Conservation (phyloP, 139 green algal genomes). For the Nannochloris sp. region DNA sequence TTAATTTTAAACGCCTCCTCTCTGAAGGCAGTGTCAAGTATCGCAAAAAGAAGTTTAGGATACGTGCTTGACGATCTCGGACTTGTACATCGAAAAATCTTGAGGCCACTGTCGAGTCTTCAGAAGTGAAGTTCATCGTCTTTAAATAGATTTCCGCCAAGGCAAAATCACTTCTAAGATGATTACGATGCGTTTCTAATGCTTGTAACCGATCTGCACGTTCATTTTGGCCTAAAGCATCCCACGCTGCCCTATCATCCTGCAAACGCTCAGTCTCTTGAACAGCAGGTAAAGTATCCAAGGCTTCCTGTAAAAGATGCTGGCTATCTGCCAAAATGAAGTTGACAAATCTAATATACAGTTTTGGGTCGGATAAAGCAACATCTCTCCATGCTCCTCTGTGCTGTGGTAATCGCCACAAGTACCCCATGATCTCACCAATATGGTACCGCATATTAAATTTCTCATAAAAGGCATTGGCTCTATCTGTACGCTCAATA, state of each 20-base stretch:
- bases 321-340: constrained; percentile 90
- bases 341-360: constrained; percentile 74
- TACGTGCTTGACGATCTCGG: constrained; percentile 64
- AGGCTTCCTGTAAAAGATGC: constrained; percentile 82
- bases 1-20: constrained; percentile 61
- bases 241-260: constrained; percentile 34
- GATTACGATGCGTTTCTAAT: constrained; percentile 10
- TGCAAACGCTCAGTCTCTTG: constrained; percentile 49
- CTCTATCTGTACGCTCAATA: constrained; percentile 64
- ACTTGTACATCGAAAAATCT: constrained; percentile 43
- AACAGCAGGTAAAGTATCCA: constrained; percentile 77
- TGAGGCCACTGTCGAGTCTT: constrained; percentile 7
- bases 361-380: neutral
- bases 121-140: constrained; percentile 68
- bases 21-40: constrained; percentile 66
- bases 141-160: constrained; percentile 48
- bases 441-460: constrained; percentile 80
- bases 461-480: constrained; percentile 89
- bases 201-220: constrained; percentile 21
- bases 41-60: constrained; percentile 96
- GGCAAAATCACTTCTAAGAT: constrained; percentile 32
- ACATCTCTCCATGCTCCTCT: constrained; percentile 26
- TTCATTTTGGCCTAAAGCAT: constrained; percentile 33
- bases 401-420: constrained; percentile 53
- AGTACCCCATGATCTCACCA: constrained; percentile 76